Evolutionary conservation across 2,329 filamentous ascomycete genomes (phyloP).

Genomic region (Fusarium denticulatum): DNA sequence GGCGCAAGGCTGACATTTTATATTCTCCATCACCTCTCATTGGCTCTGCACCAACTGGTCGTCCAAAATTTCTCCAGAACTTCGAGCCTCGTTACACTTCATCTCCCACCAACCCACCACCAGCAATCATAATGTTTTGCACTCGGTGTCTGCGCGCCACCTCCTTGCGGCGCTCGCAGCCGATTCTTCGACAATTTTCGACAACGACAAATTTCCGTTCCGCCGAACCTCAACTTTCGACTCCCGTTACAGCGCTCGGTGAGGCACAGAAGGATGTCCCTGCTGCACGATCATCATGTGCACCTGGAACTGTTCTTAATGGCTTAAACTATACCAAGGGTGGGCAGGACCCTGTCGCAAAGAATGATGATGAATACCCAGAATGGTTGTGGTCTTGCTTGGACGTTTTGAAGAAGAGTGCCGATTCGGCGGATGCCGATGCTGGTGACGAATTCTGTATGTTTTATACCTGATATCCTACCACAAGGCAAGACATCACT

Average conservation of each 20-base stretch:
- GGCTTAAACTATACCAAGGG: conserved; percentile 84
- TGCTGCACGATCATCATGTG: conserved; percentile 61
- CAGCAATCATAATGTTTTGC: conserved; percentile 52
- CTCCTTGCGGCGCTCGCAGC: conserved; percentile 45
- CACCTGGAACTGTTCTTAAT: conserved; percentile 74
- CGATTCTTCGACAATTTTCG: conserved; percentile 53
- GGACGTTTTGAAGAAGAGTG: conserved; percentile 66
- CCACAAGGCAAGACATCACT: conserved; percentile 8
- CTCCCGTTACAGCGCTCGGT: conserved; percentile 46
- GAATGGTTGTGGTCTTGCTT: conserved; percentile 82
- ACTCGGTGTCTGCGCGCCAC: conserved; percentile 61
- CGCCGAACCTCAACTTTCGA: conserved; percentile 51
- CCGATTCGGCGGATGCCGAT: conserved; percentile 60
- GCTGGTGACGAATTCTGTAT: conserved; percentile 83
- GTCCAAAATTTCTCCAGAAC: conserved; percentile 46
- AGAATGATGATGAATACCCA: conserved; percentile 80
- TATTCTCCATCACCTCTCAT: conserved; percentile 35
- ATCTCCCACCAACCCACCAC: conserved; percentile 40
- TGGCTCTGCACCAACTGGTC: conserved; percentile 39
- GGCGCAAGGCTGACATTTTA: conserved; percentile 45
- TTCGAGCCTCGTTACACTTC: conserved; percentile 38
- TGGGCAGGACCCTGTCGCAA: conserved; percentile 76
- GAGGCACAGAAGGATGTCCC: conserved; percentile 46
- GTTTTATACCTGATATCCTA: conserved; percentile 47
- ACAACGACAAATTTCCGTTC: conserved; percentile 50